Conservation (phyloP, 306 rosid species). For the Canavalia ensiformis region DNA sequence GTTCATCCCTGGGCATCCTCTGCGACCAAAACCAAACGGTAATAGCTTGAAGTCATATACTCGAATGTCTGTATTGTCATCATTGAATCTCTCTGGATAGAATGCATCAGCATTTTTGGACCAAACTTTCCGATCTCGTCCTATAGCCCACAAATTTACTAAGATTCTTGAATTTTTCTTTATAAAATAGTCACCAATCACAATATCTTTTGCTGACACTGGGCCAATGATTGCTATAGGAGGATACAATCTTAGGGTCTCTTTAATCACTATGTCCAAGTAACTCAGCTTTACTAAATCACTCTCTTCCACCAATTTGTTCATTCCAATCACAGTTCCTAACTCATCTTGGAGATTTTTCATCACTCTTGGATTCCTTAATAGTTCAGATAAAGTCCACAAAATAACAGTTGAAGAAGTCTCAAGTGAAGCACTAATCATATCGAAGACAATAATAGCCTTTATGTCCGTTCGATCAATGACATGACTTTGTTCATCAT, state of each 20-base stretch:
- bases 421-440: constrained; percentile 41
- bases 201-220: constrained; percentile 27
- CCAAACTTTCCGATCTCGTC: constrained; percentile 44
- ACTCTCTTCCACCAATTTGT: constrained; percentile 41
- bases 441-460: constrained; percentile 35
- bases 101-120: constrained; percentile 30
- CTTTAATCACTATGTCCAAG: constrained; percentile 54
- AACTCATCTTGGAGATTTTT: constrained; percentile 47
- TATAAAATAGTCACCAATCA: constrained; percentile 36
- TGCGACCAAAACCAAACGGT: constrained; percentile 49
- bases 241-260: constrained; percentile 41
- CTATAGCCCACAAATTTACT: constrained; percentile 42
- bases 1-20: constrained; percentile 49
- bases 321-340: constrained; percentile 27
- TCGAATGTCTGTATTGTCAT: background rate
- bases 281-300: constrained; percentile 45
- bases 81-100: constrained; percentile 38
- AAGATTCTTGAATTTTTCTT: constrained; percentile 26
- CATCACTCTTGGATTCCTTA: constrained; percentile 49
- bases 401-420: background rate
- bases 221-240: constrained; percentile 21
- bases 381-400: constrained; percentile 51
- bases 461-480: constrained; percentile 41
- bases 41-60: constrained; percentile 37
- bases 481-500: constrained; percentile 19